Evolutionary conservation across 129 eudicot genomes (phyloP).

Genomic region (Daucus carota): DNA sequence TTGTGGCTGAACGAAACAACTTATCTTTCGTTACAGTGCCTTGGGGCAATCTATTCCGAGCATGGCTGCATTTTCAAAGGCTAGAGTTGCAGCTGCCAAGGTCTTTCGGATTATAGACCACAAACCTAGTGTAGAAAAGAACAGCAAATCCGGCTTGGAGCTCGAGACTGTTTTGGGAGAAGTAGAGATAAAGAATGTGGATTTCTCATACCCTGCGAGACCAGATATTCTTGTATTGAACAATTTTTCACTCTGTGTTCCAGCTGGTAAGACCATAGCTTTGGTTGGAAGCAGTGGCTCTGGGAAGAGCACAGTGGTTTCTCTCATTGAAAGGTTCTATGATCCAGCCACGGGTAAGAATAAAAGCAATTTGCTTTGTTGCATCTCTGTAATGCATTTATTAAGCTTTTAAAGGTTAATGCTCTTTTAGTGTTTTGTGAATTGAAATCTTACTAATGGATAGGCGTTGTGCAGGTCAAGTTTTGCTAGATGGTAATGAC

Average conservation of each 20-base stretch:
- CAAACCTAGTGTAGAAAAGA: slow-evolving; percentile 62
- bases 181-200: slow-evolving; percentile 61
- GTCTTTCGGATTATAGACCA: slow-evolving; percentile 75
- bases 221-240: slow-evolving; percentile 65
- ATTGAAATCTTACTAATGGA: background rate
- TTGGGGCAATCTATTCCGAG: slow-evolving; percentile 91
- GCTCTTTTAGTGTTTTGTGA: background rate
- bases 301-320: slow-evolving; percentile 89
- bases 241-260: slow-evolving; percentile 57
- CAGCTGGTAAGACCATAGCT: slow-evolving; percentile 93
- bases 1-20: background rate
- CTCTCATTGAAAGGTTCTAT: slow-evolving; percentile 87
- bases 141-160: slow-evolving; percentile 58
- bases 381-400: background rate
- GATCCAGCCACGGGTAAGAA: slow-evolving; percentile 79
- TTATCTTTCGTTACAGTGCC: slow-evolving; percentile 33
- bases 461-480: slow-evolving; percentile 49
- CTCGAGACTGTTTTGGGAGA: slow-evolving; percentile 65
- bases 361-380: background rate
- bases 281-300: slow-evolving; percentile 21
- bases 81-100: slow-evolving; percentile 89
- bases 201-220: slow-evolving; percentile 81
- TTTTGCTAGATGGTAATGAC: slow-evolving; percentile 82
- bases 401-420: background rate
- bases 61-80: slow-evolving; percentile 92